Base-by-base conservation (phyloP, 73 alveolate species). In the Tetrahymena malaccensis region DNA sequence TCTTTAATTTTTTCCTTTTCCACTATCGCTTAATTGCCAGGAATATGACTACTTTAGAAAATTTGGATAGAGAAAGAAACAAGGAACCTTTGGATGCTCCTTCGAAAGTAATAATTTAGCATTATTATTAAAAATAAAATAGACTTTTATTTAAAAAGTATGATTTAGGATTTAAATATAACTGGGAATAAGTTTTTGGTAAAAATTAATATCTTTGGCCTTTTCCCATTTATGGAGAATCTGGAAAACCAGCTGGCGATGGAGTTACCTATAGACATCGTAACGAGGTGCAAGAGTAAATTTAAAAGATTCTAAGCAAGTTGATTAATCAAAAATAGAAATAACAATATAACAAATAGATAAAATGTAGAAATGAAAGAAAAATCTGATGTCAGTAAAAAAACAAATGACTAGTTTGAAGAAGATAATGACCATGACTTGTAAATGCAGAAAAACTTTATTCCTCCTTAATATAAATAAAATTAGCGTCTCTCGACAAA, bases 21-120 rank as follows among this genome's bases (percentile, higher is more conserved):
- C 99, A 98, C 96, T 70, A 97, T 55, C 97, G 94, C 94, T 96
- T 98, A 35, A 98, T 98, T 35, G 43, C 97, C 27, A 94, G 94
- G 43, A 99, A 99, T 95, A 98, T 98, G 97, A 99, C 99, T 5
- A 99, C 99, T 34, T 98, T 98, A 83, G 99, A 99, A 95, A 98
- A 98, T 85, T 93, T 99, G 43, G 99, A 98, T 55, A 97, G 98
- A 94, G 98, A 95, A 95, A 85, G 95, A 95, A 95, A 89, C 43
- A 94, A 95, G 89, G 97, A 85, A 35, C 85, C 93, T 35, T 27
- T 70, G 17, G 43, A 70, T 70, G 37, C 89, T 4, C 89, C 89
- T n/a, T 70, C 89, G 4, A 70, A 70, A 11, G 89, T 70, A 70
- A 56, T 3, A 10, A 56, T 22, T 6, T 56, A 9, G 10, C 15